Base-by-base conservation (phyloP, 192 early-diverging fungal species). In the Coemansia sp. region DNA sequence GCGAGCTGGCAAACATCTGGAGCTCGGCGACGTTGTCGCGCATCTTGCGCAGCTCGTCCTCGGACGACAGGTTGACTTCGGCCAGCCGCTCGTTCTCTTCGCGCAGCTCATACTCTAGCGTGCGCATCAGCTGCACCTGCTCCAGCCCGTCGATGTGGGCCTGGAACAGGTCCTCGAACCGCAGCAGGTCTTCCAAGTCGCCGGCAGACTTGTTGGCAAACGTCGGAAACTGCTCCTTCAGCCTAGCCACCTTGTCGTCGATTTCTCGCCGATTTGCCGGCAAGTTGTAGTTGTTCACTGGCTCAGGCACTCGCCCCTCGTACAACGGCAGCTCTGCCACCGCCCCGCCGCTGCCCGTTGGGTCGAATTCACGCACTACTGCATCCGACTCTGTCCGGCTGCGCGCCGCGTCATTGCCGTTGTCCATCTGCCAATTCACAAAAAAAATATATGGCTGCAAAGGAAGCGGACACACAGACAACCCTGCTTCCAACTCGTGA, bases 121-220 rank as follows among this genome's bases (percentile, higher is more conserved):
- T 76, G 3, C 67, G 50, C 60, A 67, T 76, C 44, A 76, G 47
- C 52, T 76, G 73, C 13, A 76, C 62, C 28, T 76, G 73, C 42
- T 76, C 73, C 14, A 76, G 54, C 23, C 73, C 73, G 34, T 76
- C 64, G 18, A 76, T 69, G 31, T 76, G 67, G 18, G 73, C 66
- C 33, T 69, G 73, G 43, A 76, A 76, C 34, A 76, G 54, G 44
- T 76, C 73, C 27, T 69, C 73, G 42, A 62, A 76, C 12, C 61
- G 66, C 21, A 76, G 38, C 3, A 76, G 52, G 40, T 76, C 73
- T 30, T 68, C 61, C 0, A 76, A 48, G 49, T 76, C 73, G 26
- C 69, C 73, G 1, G 73, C 66, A 2, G 73, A 65, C 48, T 76
- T 76, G 56, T 76, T 76, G 17, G 66, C 73, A 56, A 76, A 76